phyloP scores from a whole-genome alignment of 2,329 filamentous ascomycete species.

The Alternaria panax region DNA sequence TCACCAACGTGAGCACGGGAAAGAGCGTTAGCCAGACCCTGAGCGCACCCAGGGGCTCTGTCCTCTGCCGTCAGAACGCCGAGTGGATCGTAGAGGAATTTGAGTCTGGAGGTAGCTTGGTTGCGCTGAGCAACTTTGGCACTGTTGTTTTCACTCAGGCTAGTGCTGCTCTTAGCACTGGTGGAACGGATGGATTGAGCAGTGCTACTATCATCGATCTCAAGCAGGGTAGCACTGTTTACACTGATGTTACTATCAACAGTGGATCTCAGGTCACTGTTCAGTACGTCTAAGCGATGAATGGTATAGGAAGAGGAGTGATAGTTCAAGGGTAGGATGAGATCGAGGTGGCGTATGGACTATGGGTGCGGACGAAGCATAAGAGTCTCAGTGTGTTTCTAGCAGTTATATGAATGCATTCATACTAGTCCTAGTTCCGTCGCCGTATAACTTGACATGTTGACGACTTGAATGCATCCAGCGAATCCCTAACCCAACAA shows the following conservation, averaged over 20 bases:
- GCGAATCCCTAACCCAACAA: not conserved
- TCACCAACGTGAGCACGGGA: constrained; percentile 63
- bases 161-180: not conserved
- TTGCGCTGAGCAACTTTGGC: constrained; percentile 1
- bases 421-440: not conserved
- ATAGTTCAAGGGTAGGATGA: not conserved
- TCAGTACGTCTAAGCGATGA: not conserved
- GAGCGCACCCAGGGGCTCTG: constrained; percentile 14
- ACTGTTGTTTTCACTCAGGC: not conserved
- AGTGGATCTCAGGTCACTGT: constrained; percentile 8
- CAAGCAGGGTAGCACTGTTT: constrained; percentile 6
- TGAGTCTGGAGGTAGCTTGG: not conserved
- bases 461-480: not conserved
- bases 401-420: not conserved
- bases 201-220: constrained; percentile 1
- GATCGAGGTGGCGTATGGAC: not conserved
- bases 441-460: not conserved
- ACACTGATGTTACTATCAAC: constrained; percentile 7
- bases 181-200: not conserved
- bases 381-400: not conserved
- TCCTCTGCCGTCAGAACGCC: constrained; percentile 54
- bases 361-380: not conserved
- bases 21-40: constrained; percentile 62
- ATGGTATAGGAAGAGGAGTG: not conserved
- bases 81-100: constrained; percentile 61